Evolutionary conservation across 495 filamentous ascomycete genomes (phyloP).

Genomic region (Lophium mytilinum): DNA sequence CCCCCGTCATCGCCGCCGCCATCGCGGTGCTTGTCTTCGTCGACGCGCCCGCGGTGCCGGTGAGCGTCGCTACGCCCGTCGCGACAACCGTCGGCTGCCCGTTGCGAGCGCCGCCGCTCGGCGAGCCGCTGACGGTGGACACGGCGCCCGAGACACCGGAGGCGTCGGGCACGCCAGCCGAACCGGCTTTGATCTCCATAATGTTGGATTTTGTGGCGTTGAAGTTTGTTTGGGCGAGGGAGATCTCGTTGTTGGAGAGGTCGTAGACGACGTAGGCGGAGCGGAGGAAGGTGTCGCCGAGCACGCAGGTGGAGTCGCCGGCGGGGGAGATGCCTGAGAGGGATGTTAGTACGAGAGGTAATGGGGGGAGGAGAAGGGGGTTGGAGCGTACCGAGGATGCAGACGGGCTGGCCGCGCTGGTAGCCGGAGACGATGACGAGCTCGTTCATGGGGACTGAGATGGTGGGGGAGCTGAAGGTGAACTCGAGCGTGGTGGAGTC

Average conservation of each 20-base stretch:
- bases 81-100: constrained; percentile 9
- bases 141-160: constrained; percentile 59
- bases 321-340: constrained; percentile 66
- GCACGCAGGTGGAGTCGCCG: constrained; percentile 53
- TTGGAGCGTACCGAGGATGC: constrained; percentile 44
- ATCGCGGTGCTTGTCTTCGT: not conserved
- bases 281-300: constrained; percentile 91
- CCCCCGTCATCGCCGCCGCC: not conserved
- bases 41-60: not conserved
- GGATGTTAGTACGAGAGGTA: not conserved
- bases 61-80: not conserved
- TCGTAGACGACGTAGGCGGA: constrained; percentile 92
- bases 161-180: constrained; percentile 59
- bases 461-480: constrained; percentile 64
- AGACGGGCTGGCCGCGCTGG: constrained; percentile 41
- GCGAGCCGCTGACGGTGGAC: constrained; percentile 28
- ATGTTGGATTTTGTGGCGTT: constrained; percentile 59
- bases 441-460: constrained; percentile 67
- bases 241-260: constrained; percentile 78
- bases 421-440: constrained; percentile 60
- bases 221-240: constrained; percentile 77
- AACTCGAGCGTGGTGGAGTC: constrained; percentile 46
- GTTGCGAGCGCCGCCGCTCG: constrained; percentile 23
- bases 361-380: constrained; percentile 31
- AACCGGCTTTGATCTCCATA: constrained; percentile 62